Evolutionary conservation across 257 asterid genomes (phyloP), one percentile per base, ranked within the genome.

Genomic region (Jasminum sambac): DNA sequence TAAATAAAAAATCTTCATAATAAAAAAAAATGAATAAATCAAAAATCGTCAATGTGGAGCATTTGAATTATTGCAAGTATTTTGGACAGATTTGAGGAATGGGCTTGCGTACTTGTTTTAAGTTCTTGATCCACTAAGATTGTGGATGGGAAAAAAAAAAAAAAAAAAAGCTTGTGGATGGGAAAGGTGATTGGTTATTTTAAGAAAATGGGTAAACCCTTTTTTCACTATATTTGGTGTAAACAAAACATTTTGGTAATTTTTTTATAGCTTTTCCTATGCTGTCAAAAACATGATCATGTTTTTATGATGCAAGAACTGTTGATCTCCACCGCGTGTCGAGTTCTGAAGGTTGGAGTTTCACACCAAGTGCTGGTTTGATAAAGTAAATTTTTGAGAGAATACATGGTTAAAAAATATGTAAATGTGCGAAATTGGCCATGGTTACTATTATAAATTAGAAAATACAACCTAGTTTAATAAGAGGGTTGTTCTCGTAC

Each of bases 231-330:
- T 46, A 52, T 48, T 72, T 77, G 80, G 75, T 68, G 75, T 74
- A 68, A 76, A 67, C 87, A 79, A 69, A 71, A 77, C 78, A 82
- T 76, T 82, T 76, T 76, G 72, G 16, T 70, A 73, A n/a, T 72
- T 71, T 40, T 37, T 30, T 46, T 9, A 40, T 48, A 19, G 72
- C 21, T n/a, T 39, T 77, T 36, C 42, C 8, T 66, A 5, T 72
- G 55, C 24, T 67, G 75, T 68, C 38, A 17, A 46, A 73, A 43
- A 40, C 26, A 62, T 42, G 44, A 66, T 71, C 42, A 40, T 4
- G 3, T 39, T 55, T 39, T 25, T 16, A 30, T 21, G 64, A 55
- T 42, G 26, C 5, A 37, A 30, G 3, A 30, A 38, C 58, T 75
- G 26, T 37, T 69, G 42, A 50, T 24, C 59, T 70, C 46, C 9